phyloP scores from a whole-genome alignment of 2,329 filamentous ascomycete species.

The Cordyceps sp. region DNA sequence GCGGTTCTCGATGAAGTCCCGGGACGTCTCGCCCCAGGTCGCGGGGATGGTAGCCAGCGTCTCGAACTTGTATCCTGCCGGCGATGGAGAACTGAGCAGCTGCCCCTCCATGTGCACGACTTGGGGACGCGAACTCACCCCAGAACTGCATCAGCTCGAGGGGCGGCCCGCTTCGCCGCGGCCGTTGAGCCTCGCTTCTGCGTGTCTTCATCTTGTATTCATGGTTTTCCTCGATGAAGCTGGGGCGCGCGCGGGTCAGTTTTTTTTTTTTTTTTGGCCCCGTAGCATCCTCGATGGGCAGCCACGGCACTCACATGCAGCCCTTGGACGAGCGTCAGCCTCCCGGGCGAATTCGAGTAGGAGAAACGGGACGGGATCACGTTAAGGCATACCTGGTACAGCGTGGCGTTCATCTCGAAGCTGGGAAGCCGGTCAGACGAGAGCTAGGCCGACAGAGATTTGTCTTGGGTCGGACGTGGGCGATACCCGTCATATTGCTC shows the following conservation, averaged over 20 bases:
- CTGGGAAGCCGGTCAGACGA: constrained; percentile 23
- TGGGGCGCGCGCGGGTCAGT: no score
- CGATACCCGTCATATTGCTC: constrained; percentile 60
- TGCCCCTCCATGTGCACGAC: no score
- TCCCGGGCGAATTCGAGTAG: no score
- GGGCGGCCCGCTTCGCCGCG: constrained; percentile 25
- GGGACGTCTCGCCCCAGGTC: constrained; percentile 55
- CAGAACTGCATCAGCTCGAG: constrained; percentile 83
- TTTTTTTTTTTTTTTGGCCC: no score
- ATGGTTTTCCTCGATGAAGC: constrained; percentile 88
- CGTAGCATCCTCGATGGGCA: no score
- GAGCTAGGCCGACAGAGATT: no score
- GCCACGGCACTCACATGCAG: constrained; percentile 42
- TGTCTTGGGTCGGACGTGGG: no score
- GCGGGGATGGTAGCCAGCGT: constrained; percentile 60
- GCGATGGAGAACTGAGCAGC: background rate
- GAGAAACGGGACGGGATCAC: background rate
- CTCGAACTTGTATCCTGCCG: constrained; percentile 87
- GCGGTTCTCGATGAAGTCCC: constrained; percentile 65
- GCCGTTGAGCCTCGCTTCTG: constrained; percentile 29
- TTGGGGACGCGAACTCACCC: no score
- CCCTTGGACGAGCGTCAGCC: no score
- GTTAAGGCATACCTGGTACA: constrained; percentile 50
- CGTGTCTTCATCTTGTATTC: constrained; percentile 49
- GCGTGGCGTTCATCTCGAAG: constrained; percentile 92